Evolutionary conservation across 2,329 filamentous ascomycete genomes (phyloP).

Genomic region (Alternaria brassicae): DNA sequence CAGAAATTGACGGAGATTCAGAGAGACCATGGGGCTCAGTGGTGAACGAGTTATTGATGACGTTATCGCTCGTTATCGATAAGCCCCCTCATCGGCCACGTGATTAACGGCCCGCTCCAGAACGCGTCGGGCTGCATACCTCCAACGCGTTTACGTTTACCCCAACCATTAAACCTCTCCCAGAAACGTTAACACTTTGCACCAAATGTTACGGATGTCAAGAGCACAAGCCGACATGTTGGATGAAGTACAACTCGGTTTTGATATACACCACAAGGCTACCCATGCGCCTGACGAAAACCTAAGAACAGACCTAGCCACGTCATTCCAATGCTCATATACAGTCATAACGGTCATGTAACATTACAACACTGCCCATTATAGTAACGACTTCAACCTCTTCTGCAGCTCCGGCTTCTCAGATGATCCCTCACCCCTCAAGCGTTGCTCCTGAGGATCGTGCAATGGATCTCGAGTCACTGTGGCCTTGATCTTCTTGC

Average conservation of each 20-base stretch:
- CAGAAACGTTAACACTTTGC: neutral
- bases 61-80: constrained; percentile 23
- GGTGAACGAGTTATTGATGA: constrained; percentile 28
- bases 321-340: constrained; percentile 13
- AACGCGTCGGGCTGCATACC: neutral
- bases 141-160: neutral
- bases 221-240: neutral
- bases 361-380: constrained; percentile 13
- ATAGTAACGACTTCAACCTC: constrained; percentile 33
- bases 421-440: constrained; percentile 37
- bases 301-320: neutral
- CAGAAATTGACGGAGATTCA: constrained; percentile 52
- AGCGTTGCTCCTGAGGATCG: constrained; percentile 52
- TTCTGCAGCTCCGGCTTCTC: constrained; percentile 30
- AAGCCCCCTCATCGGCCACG: neutral
- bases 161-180: neutral
- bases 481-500: constrained; percentile 61
- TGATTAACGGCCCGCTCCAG: neutral
- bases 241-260: neutral
- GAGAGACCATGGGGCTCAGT: constrained; percentile 60
- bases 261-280: neutral
- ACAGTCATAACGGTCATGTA: constrained; percentile 21
- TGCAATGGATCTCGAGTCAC: constrained; percentile 60
- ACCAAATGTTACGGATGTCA: neutral
- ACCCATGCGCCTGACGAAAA: neutral